Percentiles rank a stretch among this genome's conserved stretches.
Evolutionary conservation across 768 basidiomycete genomes (phyloP).

Genomic region (Ephemerocybe angulata): DNA sequence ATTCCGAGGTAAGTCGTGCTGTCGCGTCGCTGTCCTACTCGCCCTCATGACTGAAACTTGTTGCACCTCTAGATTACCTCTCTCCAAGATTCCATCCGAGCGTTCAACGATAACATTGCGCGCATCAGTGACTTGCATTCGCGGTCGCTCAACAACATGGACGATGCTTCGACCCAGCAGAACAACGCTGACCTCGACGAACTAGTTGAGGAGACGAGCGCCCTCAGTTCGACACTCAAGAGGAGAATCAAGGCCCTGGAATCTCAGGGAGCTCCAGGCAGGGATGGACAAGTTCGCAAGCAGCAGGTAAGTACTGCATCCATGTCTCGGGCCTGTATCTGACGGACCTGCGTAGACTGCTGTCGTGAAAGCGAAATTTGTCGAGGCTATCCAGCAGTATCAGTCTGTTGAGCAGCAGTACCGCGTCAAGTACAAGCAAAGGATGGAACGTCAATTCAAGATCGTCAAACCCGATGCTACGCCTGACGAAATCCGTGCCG

Average conservation of each 20-base stretch:
- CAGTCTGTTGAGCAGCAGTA: constrained; percentile 81
- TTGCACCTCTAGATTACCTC: constrained; percentile 55
- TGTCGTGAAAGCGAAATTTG: constrained; percentile 70
- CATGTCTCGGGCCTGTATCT: not conserved
- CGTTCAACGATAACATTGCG: constrained; percentile 66
- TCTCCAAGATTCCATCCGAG: constrained; percentile 65
- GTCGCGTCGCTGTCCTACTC: not conserved
- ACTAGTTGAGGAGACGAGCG: constrained; percentile 68
- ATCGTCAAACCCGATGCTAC: constrained; percentile 95
- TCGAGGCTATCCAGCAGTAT: constrained; percentile 83
- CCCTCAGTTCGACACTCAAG: constrained; percentile 66
- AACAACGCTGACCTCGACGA: constrained; percentile 63
- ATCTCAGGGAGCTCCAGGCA: constrained; percentile 58
- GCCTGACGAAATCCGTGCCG: constrained; percentile 80
- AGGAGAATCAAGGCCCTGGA: constrained; percentile 69
- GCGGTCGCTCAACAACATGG: constrained; percentile 71
- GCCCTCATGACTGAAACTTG: constrained; percentile 1
- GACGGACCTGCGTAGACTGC: too few species aligned
- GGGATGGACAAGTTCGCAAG: constrained; percentile 70
- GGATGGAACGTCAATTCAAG: constrained; percentile 83
- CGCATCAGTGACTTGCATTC: constrained; percentile 72
- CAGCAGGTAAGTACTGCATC: constrained; percentile 55
- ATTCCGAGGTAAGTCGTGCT: constrained; percentile 57
- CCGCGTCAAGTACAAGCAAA: constrained; percentile 72
- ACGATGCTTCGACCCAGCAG: constrained; percentile 60